A percentile compares a stretch with the other conserved stretches of the same genome.
These are phyloP conservation scores for Trebouxiophyceae sp. DNA, from an alignment of 163 green algal species.

Conservation along the genomic window DNA sequence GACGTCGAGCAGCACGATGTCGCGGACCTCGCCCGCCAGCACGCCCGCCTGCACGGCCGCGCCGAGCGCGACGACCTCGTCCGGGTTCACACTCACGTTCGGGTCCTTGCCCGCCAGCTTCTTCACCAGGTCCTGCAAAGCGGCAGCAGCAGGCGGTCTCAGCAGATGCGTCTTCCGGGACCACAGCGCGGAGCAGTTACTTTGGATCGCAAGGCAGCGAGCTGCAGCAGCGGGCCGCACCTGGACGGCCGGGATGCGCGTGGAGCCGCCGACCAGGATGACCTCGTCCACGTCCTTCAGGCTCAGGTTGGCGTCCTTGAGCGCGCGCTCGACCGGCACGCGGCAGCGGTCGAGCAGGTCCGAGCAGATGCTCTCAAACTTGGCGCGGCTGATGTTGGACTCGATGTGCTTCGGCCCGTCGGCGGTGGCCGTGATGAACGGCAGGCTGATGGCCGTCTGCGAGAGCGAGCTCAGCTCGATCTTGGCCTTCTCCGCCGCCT, in stretches of 20 bases:
- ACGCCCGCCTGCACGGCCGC: conserved; percentile 94
- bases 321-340: conserved; percentile 75
- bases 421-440: conserved; percentile 98
- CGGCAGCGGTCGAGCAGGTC: conserved; percentile 88
- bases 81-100: conserved; percentile 97
- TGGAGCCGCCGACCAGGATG: conserved; percentile 97
- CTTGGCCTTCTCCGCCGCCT: conserved; percentile 99
- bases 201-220: no score
- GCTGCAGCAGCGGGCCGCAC: no score
- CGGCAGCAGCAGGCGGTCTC: background rate
- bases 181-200: no score
- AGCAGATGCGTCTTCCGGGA: no score
- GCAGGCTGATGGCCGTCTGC: conserved; percentile 64
- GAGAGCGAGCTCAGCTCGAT: conserved; percentile 87
- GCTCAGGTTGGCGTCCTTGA: conserved; percentile 64
- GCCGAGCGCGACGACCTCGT: conserved; percentile 98
- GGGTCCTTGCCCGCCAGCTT: conserved; percentile 87
- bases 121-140: conserved; percentile 73
- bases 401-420: conserved; percentile 99
- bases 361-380: conserved; percentile 96
- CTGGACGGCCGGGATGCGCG: conserved; percentile 91
- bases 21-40: conserved; percentile 55
- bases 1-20: conserved; percentile 99
- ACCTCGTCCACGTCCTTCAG: conserved; percentile 85
- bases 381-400: conserved; percentile 68